Evolutionary conservation across 345 rosid genomes (phyloP).

Genomic region (Iberis pinnata): DNA sequence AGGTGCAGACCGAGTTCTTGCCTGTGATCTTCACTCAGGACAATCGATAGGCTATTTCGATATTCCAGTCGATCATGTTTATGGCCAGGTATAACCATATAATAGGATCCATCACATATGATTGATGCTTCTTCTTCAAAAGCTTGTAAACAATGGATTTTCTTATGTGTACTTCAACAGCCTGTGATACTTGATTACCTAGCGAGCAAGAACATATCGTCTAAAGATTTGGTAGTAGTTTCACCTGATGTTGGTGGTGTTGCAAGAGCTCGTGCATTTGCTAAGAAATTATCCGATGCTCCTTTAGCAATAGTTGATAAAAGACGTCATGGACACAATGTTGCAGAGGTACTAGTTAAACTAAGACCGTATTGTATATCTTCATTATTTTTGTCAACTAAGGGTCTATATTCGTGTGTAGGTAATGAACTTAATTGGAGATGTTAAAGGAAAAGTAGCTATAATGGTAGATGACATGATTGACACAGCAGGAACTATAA

Average conservation of each 20-base stretch:
- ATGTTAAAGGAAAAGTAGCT: slow-evolving; percentile 93
- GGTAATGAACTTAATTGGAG: slow-evolving; percentile 98
- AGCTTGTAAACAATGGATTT: slow-evolving; percentile 11
- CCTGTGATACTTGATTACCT: slow-evolving; percentile 97
- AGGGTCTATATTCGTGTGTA: slow-evolving; percentile 33
- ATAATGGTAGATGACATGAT: slow-evolving; percentile 99
- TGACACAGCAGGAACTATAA: slow-evolving; percentile 93
- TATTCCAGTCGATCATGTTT: slow-evolving; percentile 92
- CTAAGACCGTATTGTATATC: too few species aligned
- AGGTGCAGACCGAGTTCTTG: slow-evolving; percentile 95
- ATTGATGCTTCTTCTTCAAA: neutral
- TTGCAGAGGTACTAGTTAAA: slow-evolving; percentile 95
- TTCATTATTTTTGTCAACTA: too few species aligned
- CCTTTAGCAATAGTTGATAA: slow-evolving; percentile 97
- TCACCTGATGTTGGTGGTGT: slow-evolving; percentile 99
- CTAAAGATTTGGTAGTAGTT: slow-evolving; percentile 87
- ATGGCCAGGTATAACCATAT: slow-evolving; percentile 97
- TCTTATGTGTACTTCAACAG: slow-evolving; percentile 28
- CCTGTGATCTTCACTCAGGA: slow-evolving; percentile 98
- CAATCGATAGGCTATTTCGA: slow-evolving; percentile 99
- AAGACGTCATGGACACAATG: slow-evolving; percentile 94
- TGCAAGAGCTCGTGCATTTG: slow-evolving; percentile 91
- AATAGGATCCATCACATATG: slow-evolving; percentile 2
- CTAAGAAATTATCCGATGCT: slow-evolving; percentile 92
- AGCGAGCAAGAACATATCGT: slow-evolving; percentile 83